These are phyloP conservation scores for Teunomyces aglyptinius DNA, from an alignment of 805 yeast genomes.

Conservation along the genomic window DNA sequence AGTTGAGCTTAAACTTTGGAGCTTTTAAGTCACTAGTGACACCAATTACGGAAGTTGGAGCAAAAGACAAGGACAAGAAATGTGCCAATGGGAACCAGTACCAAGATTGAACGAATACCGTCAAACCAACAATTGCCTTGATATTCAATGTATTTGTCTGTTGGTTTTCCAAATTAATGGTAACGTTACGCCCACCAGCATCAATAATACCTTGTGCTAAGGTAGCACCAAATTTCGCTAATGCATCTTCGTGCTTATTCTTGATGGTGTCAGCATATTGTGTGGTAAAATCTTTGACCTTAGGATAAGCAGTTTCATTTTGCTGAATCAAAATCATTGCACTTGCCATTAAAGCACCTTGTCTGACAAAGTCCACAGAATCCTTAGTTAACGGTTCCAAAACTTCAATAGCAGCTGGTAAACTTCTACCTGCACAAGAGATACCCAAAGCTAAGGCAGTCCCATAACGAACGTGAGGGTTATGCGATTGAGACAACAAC, in stretches of 20 bases:
- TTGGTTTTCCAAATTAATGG: conserved; percentile 82
- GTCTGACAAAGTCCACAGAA: conserved; percentile 95
- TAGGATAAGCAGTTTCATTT: conserved; percentile 78
- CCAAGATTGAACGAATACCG: conserved; percentile 92
- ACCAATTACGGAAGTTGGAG: conserved; percentile 89
- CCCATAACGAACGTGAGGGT: conserved; percentile 98
- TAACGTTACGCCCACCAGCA: conserved; percentile 98
- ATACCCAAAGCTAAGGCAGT: conserved; percentile 96
- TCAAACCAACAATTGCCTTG: conserved; percentile 88
- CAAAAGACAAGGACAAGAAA: conserved; percentile 84
- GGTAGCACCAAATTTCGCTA: conserved; percentile 97
- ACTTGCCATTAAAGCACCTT: conserved; percentile 91
- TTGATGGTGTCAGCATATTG: conserved; percentile 71
- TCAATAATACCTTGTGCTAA: conserved; percentile 96
- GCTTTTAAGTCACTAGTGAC: conserved; percentile 76
- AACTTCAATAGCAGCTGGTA: conserved; percentile 85
- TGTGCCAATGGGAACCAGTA: conserved; percentile 98
- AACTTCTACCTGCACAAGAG: conserved; percentile 93
- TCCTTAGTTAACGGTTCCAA: conserved; percentile 91
- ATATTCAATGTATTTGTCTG: conserved; percentile 89
- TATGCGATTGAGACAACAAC: conserved; percentile 87
- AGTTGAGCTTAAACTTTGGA: conserved; percentile 78
- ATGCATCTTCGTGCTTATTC: conserved; percentile 91
- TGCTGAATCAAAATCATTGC: conserved; percentile 88
- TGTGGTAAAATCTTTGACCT: conserved; percentile 74